Percentiles rank a stretch among this genome's conserved stretches.
phyloP scores from a whole-genome alignment of 768 basidiomycete genomes.

The Tylopilus sp. region DNA sequence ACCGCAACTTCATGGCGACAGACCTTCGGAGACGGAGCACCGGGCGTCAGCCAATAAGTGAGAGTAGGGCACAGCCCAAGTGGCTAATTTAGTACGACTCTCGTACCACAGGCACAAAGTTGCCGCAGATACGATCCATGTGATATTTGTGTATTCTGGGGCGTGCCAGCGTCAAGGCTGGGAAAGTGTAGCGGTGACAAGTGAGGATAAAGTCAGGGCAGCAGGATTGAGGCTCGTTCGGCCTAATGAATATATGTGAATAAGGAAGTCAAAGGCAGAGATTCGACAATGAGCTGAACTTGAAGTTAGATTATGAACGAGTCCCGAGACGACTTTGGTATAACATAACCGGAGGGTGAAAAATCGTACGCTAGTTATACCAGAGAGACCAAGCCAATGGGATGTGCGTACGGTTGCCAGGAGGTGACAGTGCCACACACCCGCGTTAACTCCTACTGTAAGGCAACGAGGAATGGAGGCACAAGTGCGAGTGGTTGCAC shows the following conservation, averaged over 20 bases:
- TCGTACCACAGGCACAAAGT: background rate
- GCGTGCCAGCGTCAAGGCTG: background rate
- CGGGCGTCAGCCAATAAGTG: background rate
- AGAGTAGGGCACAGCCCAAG: background rate
- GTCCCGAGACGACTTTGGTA: background rate
- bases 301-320: background rate
- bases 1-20: no score
- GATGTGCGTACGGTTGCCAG: background rate
- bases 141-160: background rate
- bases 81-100: background rate
- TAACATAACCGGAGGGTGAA: no score
- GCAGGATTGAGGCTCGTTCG: background rate
- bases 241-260: background rate
- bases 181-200: background rate
- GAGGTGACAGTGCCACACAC: background rate
- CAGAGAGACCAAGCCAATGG: background rate
- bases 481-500: no score
- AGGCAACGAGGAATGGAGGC: background rate
- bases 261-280: background rate
- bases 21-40: background rate
- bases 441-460: background rate
- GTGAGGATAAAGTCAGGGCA: background rate
- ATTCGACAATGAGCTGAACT: background rate
- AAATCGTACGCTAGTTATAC: background rate
- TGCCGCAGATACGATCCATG: background rate